Evolutionary conservation across 257 asterid species (phyloP), one percentile per base, ranked within the genome.

Genomic region (Jasminum sambac): DNA sequence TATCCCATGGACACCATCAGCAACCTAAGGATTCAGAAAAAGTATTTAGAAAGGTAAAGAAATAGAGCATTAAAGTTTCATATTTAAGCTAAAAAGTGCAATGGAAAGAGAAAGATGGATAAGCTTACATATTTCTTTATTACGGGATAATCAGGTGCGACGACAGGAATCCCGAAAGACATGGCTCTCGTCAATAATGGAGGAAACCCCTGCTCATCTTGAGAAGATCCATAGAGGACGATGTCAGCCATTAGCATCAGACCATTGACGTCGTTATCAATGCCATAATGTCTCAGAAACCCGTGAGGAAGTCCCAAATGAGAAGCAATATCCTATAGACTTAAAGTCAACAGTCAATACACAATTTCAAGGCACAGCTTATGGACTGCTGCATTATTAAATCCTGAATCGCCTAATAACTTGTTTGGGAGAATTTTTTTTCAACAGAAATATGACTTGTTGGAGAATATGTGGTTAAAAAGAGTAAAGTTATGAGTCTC

Each of bases 161-260:
- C 71, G 34, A 87, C 68, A 75, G 99, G 99, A 74, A 87, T 76
- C 68, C 96, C 99, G 72, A 89, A 87, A 63, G 98, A 78, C 98
- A 95, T 89, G 77, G 99, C 99, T 71, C 99, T 85, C 9, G 80
- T 85, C 69, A 95, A 81, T 61, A 88, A 77, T 64, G 92, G 86
- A 81, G 99, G 97, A 83, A 95, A 95, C 16, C 87, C 91, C 78
- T 88, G 98, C 78, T 88, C 99, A 39, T 86, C 90, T 85, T 95
- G 99, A 48, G 99, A 78, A 58, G 99, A 89, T 71, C 87, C 89
- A 75, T 89, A 91, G 40, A 95, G 89, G 78, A 89, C 84, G 65
- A 95, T 83, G 83, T 95, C 98, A 74, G 97, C 87, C 96, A 91
- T 95, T 85, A 95, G 72, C 75, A 88, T 82, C 74, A 91, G 70